These are phyloP conservation scores for Pulveroboletus sp. DNA, from an alignment of 768 basidiomycete species.

Conservation along the genomic window DNA sequence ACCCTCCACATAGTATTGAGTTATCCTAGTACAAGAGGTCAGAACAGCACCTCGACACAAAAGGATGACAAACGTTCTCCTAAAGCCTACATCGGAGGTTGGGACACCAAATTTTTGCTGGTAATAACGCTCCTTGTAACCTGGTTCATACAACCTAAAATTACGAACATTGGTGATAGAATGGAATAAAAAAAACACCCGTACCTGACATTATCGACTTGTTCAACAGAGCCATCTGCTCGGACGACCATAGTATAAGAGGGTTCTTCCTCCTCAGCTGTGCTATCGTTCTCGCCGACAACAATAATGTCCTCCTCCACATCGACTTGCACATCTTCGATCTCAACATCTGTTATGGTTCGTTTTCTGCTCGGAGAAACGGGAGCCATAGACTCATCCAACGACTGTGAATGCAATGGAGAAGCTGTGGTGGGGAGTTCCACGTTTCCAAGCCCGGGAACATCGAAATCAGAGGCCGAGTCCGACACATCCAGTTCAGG, in stretches of 20 bases:
- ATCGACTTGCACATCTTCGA: conserved; percentile 36
- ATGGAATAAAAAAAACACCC: conserved; percentile 26
- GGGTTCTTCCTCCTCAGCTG: conserved; percentile 45
- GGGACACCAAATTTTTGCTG: conserved; percentile 85
- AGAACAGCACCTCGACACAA: conserved; percentile 1
- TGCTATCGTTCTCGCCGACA: conserved; percentile 37
- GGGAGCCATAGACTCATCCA: conserved; percentile 19
- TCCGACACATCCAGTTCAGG: conserved; percentile 22
- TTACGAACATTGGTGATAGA: conserved; percentile 1
- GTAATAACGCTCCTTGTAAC: conserved; percentile 95
- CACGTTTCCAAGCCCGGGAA: conserved; percentile 31
- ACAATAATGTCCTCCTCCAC: conserved; percentile 21
- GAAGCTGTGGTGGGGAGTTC: conserved; percentile 18
- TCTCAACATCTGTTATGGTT: conserved; percentile 38
- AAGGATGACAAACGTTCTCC: conserved; percentile 54
- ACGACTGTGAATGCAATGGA: conserved; percentile 3
- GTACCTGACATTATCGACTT: conserved; percentile 89
- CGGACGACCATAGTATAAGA: conserved; percentile 70
- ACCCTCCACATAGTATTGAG: conserved; percentile 86
- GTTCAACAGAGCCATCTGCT: conserved; percentile 89
- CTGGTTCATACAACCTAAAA: conserved; percentile 87
- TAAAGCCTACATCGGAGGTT: conserved; percentile 64
- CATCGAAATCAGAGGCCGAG: conserved; percentile 31
- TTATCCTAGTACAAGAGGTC: conserved; percentile 47
- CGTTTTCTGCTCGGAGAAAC: conserved; percentile 39